Conservation (phyloP, 1,139 yeast species). For the Candida gigantensis region DNA sequence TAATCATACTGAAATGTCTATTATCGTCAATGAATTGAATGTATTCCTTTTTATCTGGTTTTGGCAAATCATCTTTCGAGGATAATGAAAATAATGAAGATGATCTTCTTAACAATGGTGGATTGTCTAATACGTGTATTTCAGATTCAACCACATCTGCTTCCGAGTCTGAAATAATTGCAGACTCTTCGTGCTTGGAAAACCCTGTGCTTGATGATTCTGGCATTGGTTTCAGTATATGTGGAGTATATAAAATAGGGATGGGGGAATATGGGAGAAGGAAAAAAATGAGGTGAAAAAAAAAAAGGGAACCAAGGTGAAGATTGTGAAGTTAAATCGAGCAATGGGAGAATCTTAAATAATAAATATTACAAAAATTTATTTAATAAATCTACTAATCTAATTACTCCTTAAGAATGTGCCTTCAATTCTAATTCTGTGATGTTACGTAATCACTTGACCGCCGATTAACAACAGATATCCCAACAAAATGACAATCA, state of each 20-base stretch:
- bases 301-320: no score
- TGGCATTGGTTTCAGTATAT: neutral
- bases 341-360: no score
- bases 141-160: conserved; percentile 18
- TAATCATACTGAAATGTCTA: conserved; percentile 73
- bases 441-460: no score
- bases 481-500: no score
- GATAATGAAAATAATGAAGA: conserved; percentile 44
- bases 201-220: conserved; percentile 12
- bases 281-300: neutral
- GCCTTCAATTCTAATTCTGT: no score
- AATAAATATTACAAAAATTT: no score
- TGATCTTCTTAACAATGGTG: conserved; percentile 41
- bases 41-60: conserved; percentile 76
- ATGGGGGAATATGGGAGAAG: neutral
- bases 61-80: conserved; percentile 44
- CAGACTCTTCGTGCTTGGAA: conserved; percentile 26
- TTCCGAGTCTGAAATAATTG: conserved; percentile 40
- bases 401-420: no score
- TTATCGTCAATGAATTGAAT: conserved; percentile 75
- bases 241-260: neutral
- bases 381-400: no score
- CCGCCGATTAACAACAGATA: no score
- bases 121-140: conserved; percentile 3
- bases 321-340: no score